phyloP scores from a whole-genome alignment of 129 eudicot species.

The Escallonia herrerae region DNA sequence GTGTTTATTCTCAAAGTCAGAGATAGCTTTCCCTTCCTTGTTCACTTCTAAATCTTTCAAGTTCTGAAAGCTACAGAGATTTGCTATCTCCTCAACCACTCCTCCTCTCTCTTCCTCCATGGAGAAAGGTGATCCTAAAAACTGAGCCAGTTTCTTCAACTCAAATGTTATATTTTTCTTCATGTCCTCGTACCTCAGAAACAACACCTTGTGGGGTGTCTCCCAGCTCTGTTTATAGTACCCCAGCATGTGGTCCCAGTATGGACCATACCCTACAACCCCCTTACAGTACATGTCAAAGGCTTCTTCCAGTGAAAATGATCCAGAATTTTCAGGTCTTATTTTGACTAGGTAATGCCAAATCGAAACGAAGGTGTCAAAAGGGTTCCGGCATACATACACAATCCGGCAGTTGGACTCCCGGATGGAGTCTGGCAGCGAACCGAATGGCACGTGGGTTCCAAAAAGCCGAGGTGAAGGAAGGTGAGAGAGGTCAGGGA shows the following conservation, averaged over 20 bases:
- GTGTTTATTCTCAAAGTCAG: slow-evolving; percentile 10
- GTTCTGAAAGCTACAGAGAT: slow-evolving; percentile 22
- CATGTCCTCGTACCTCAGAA: slow-evolving; percentile 23
- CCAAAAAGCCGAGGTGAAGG: not conserved
- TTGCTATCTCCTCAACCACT: slow-evolving; percentile 12
- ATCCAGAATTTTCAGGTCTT: not conserved
- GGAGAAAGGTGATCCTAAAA: slow-evolving; percentile 21
- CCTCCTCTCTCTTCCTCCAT: slow-evolving; percentile 20
- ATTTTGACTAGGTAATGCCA: not conserved
- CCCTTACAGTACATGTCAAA: not conserved
- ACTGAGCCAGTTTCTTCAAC: slow-evolving; percentile 10
- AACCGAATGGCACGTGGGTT: not conserved
- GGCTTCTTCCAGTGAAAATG: not conserved
- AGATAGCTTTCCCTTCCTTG: slow-evolving; percentile 17
- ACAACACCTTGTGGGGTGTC: slow-evolving; percentile 3
- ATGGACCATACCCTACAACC: too few species aligned
- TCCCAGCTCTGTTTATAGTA: too few species aligned
- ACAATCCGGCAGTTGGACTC: not conserved
- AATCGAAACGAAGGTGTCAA: not conserved
- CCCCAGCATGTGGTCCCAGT: too few species aligned
- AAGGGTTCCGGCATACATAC: not conserved
- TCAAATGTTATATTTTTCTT: slow-evolving; percentile 2
- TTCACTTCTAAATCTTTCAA: slow-evolving; percentile 25
- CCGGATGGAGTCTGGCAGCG: not conserved
- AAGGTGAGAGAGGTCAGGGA: not conserved